phyloP scores from a whole-genome alignment of 208 protist species.

The Crithidia bombi region DNA sequence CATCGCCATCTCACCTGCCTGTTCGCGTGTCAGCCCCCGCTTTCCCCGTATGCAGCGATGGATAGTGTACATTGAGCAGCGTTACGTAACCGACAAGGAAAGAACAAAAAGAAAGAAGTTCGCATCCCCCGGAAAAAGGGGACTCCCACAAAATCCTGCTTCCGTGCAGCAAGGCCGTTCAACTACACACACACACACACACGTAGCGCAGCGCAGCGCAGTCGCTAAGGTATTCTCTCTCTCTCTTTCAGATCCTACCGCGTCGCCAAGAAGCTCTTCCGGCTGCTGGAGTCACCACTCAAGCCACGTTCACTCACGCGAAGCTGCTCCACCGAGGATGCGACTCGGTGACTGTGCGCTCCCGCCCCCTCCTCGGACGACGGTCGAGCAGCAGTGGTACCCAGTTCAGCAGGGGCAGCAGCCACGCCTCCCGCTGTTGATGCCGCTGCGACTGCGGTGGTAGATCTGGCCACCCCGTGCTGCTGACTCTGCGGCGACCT shows the following conservation, averaged over 20 bases:
- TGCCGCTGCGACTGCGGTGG: neutral
- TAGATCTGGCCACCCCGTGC: neutral
- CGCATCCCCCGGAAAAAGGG: too few relatives aligned
- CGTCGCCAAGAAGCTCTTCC: conserved; percentile 7
- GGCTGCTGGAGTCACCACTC: conserved; percentile 1
- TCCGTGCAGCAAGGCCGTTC: too few relatives aligned
- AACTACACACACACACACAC: too few relatives aligned
- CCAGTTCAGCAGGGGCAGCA: neutral
- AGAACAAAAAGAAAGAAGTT: too few relatives aligned
- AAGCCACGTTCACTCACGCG: conserved; percentile 19
- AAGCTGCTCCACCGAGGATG: conserved; percentile 16
- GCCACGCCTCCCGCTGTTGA: neutral
- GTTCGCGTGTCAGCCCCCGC: too few relatives aligned
- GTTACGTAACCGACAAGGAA: too few relatives aligned
- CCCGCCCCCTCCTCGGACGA: neutral
- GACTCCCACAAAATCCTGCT: too few relatives aligned
- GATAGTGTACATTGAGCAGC: too few relatives aligned
- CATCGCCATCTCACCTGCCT: too few relatives aligned
- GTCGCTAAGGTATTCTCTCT: neutral
- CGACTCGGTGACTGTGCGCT: neutral
- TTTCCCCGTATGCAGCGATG: too few relatives aligned
- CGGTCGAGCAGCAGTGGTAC: neutral
- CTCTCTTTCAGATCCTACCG: neutral
- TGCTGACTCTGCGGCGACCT: neutral
- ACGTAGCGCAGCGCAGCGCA: too few relatives aligned